phyloP scores from a whole-genome alignment of 2,329 filamentous ascomycete genomes.

The Hymenoscyphus infarciens region DNA sequence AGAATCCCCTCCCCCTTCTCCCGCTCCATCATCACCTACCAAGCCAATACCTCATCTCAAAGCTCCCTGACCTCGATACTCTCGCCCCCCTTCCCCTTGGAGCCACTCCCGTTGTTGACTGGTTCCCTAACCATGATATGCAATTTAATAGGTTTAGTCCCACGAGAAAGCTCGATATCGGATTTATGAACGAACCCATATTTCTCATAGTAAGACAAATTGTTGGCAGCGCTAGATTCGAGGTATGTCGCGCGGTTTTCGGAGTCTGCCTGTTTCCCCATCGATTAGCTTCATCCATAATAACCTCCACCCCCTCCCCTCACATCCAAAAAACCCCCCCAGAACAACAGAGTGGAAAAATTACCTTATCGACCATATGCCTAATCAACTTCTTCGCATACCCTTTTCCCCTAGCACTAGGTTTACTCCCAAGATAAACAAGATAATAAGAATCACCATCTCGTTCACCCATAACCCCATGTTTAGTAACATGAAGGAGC shows the following conservation, averaged over 20 bases:
- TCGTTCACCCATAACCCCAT: conserved; percentile 61
- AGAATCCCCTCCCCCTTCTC: neutral
- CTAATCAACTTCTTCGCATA: conserved; percentile 69
- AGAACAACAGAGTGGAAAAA: conserved; percentile 16
- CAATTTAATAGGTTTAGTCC: conserved; percentile 56
- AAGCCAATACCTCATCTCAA: neutral
- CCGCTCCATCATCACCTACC: neutral
- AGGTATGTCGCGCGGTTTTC: conserved; percentile 70
- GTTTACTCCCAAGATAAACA: conserved; percentile 76
- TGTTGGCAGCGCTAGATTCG: conserved; percentile 68
- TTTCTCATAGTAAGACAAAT: conserved; percentile 69
- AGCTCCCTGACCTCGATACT: conserved; percentile 16
- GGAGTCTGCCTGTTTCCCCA: conserved; percentile 56
- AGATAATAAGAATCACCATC: conserved; percentile 74
- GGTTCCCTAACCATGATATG: conserved; percentile 83
- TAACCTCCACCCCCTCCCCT: neutral
- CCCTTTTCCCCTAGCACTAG: conserved; percentile 65
- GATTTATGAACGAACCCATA: conserved; percentile 67
- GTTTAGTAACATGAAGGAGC: conserved; percentile 69
- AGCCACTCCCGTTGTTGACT: conserved; percentile 18
- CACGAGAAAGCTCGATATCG: conserved; percentile 60
- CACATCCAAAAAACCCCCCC: neutral
- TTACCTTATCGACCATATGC: conserved; percentile 61
- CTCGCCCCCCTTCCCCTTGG: conserved; percentile 43
- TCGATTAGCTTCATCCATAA: neutral